Conservation (phyloP, 352 stramenopile species). For the Saprolegnia parasitica region DNA sequence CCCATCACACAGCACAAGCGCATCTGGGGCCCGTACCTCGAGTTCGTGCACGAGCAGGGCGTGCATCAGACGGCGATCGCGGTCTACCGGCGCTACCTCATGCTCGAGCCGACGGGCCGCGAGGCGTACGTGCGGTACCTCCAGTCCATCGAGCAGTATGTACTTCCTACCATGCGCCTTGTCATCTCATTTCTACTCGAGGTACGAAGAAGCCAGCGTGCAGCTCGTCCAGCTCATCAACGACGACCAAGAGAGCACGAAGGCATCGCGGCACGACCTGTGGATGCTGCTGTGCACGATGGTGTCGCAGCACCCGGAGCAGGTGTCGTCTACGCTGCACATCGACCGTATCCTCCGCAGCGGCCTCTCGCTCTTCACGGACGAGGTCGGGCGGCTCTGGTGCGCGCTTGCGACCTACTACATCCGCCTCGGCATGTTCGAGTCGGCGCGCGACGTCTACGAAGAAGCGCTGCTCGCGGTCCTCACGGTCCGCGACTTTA, state of each 20-base stretch:
- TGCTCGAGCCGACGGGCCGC: constrained; percentile 67
- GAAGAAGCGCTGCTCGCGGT: constrained; percentile 83
- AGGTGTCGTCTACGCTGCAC: constrained; percentile 85
- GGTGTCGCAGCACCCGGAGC: constrained; percentile 90
- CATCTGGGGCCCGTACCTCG: constrained; percentile 92
- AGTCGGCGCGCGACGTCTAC: constrained; percentile 95
- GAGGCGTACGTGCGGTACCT: constrained; percentile 82
- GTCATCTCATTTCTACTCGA: not conserved
- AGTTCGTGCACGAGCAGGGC: constrained; percentile 79
- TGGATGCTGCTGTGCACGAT: constrained; percentile 98
- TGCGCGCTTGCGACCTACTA: constrained; percentile 97
- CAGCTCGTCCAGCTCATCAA: constrained; percentile 36
- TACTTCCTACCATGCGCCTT: constrained; percentile 26
- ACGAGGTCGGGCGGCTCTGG: constrained; percentile 98
- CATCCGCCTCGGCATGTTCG: constrained; percentile 95
- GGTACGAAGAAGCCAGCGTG: constrained; percentile 32
- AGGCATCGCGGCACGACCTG: constrained; percentile 39
- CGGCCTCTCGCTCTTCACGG: constrained; percentile 89
- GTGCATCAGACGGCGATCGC: constrained; percentile 75
- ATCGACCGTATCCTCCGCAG: constrained; percentile 95
- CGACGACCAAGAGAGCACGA: constrained; percentile 7
- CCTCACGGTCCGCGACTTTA: constrained; percentile 94
- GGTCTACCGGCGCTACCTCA: constrained; percentile 85
- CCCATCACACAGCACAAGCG: constrained; percentile 97
- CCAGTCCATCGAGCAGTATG: constrained; percentile 57